Percentiles rank a stretch among this genome's conserved stretches.
Conservation (phyloP, 1,139 yeast genomes). For the Taphrina communis region DNA sequence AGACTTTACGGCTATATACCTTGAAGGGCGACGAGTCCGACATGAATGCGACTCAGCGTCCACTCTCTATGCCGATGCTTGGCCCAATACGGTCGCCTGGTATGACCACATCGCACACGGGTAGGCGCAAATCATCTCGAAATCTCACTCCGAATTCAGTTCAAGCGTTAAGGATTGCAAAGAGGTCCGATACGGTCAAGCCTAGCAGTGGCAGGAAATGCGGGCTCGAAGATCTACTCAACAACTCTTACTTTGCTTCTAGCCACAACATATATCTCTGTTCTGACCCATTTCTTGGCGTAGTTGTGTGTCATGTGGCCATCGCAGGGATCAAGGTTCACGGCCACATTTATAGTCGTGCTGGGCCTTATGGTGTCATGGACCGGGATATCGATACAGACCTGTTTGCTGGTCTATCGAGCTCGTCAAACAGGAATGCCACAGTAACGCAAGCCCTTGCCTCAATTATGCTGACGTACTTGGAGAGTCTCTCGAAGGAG, state of each 20-base stretch:
- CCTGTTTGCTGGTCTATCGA: neutral
- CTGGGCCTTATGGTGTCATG: slow-evolving; percentile 3
- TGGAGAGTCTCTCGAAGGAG: slow-evolving; percentile 7
- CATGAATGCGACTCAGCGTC: slow-evolving; percentile 3
- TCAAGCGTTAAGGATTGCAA: neutral
- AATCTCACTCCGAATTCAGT: slow-evolving; percentile 6
- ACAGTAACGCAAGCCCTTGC: neutral
- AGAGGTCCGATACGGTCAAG: neutral
- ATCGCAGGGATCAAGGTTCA: neutral
- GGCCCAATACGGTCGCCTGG: neutral
- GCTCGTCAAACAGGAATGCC: neutral
- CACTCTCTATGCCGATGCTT: slow-evolving; percentile 8
- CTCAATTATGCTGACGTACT: neutral
- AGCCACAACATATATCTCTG: neutral
- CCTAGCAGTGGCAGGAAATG: neutral
- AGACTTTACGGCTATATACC: too few species aligned
- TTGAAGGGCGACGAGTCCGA: neutral
- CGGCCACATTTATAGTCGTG: neutral
- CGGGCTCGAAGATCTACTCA: neutral
- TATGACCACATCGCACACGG: neutral
- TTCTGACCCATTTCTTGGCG: neutral
- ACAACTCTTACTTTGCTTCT: neutral
- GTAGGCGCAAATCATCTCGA: slow-evolving; percentile 17
- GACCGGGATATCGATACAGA: neutral
- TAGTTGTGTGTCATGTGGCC: neutral